Evolutionary conservation across 106 monocot species (phyloP), one percentile per base, ranked within the genome.

Genomic region (Allium fistulosum): DNA sequence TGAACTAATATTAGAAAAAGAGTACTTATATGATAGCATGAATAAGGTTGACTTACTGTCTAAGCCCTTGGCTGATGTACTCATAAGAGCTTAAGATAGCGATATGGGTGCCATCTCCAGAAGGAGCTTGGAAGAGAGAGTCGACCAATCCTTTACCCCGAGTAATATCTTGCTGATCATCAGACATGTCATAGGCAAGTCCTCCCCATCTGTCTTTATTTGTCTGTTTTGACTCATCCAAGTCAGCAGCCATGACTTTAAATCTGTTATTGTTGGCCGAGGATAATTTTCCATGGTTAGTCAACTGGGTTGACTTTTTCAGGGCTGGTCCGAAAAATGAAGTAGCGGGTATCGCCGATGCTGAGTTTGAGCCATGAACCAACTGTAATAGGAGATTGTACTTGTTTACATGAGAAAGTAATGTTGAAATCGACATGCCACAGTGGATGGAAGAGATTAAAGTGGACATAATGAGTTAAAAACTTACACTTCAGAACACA

Each of bases 141-240:
- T 92, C 89, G 6, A 87, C 97, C 59, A 74, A 4, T 3, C 92
- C 97, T 74, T 97, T 97, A 17, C 97, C 97, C 50, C 97, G 80
- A 49, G 84, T 84, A 72, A 97, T 97, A 53, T 97, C 97, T 74
- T 97, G 92, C 72, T 97, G 97, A 71, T 97, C 97, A 37, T 97
- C 97, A 5, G 97, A 97, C 0, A 18, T 71, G 63, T 97, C 97
- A 46, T 28, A 71, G 4, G 72, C 82, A 11, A 97, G 88, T 7
- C 82, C 81, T 0, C n/a, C 66, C 97, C 97, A 97, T 18, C 65
- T 73, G 81, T 93, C 93, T 63, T 65, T 46, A 3, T 66, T 49
- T 11, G 86, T 84, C 77, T 96, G 88, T 80, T 96, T 96, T 49
- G 51, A n/a, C 81, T 92, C 89, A 26, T 92, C 87, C 11, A 85